These are phyloP conservation scores for Endothia cerciana DNA, from an alignment of 2,329 filamentous ascomycete genomes.

Conservation along the genomic window DNA sequence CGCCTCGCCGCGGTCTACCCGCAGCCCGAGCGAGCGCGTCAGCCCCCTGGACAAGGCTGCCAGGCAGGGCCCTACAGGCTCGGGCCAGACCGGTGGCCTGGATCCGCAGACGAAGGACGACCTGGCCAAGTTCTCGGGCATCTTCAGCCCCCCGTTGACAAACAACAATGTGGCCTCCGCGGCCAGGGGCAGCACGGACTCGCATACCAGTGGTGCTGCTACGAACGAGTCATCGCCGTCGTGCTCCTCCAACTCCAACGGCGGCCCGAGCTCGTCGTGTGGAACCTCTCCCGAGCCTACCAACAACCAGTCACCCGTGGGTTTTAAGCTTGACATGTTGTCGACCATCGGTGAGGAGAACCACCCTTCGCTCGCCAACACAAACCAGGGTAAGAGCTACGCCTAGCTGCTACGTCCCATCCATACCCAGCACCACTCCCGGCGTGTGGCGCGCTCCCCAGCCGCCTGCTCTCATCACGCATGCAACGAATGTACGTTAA, in stretches of 20 bases:
- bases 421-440: too few species aligned
- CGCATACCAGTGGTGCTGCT: slow-evolving; percentile 51
- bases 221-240: slow-evolving; percentile 68
- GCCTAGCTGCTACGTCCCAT: too few species aligned
- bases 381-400: slow-evolving; percentile 43
- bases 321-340: slow-evolving; percentile 66
- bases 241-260: slow-evolving; percentile 63
- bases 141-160: slow-evolving; percentile 62
- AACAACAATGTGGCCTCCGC: slow-evolving; percentile 48
- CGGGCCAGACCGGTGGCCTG: slow-evolving; percentile 38
- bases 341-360: slow-evolving; percentile 68
- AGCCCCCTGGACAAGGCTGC: slow-evolving; percentile 38
- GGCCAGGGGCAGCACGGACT: slow-evolving; percentile 57
- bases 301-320: slow-evolving; percentile 70
- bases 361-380: slow-evolving; percentile 56
- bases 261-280: slow-evolving; percentile 66
- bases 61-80: slow-evolving; percentile 40
- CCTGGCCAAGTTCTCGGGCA: slow-evolving; percentile 57
- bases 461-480: neutral
- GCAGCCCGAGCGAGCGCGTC: slow-evolving; percentile 38
- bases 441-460: neutral
- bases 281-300: slow-evolving; percentile 76
- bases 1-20: slow-evolving; percentile 29
- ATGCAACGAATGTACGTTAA: slow-evolving; percentile 3
- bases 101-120: slow-evolving; percentile 50